Percentiles rank a stretch among this genome's conserved stretches.
These are phyloP conservation scores for Silybum marianum DNA, from an alignment of 129 eudicot species.

Conservation along the genomic window DNA sequence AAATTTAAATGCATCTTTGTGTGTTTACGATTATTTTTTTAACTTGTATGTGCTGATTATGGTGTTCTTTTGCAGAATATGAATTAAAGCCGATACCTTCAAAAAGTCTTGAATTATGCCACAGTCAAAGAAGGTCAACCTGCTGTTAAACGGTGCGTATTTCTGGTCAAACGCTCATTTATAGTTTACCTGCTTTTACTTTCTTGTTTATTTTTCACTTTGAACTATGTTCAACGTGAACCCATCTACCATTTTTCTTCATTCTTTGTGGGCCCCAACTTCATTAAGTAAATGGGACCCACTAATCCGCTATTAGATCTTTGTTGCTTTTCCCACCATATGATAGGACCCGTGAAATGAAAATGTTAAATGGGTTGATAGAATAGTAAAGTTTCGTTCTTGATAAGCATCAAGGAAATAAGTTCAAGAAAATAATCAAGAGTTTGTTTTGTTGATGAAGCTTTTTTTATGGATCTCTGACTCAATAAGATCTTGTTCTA, in stretches of 20 bases:
- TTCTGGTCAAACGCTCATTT: not conserved
- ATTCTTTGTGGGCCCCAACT: slow-evolving; percentile 6
- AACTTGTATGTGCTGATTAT: not conserved
- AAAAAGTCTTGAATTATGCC: slow-evolving; percentile 2
- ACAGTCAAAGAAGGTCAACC: slow-evolving; percentile 2
- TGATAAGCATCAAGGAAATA: slow-evolving; percentile 3
- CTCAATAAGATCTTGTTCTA: not conserved
- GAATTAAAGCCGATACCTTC: not conserved
- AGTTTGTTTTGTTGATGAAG: not conserved
- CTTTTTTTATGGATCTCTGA: not conserved
- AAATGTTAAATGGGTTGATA: not conserved
- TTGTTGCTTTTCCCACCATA: not conserved
- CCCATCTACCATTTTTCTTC: not conserved
- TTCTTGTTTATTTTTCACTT: not conserved
- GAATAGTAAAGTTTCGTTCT: not conserved
- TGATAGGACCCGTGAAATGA: not conserved
- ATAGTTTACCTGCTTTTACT: not conserved
- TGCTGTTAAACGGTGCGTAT: not conserved
- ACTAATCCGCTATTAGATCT: not conserved
- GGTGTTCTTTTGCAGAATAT: slow-evolving; percentile 11
- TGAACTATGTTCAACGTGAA: not conserved
- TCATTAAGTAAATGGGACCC: not conserved
- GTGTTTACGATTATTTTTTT: not conserved
- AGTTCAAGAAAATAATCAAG: slow-evolving; percentile 3
- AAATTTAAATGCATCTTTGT: not conserved